phyloP scores from a whole-genome alignment of 2,329 filamentous ascomycete genomes.

The Alternaria burnsii region DNA sequence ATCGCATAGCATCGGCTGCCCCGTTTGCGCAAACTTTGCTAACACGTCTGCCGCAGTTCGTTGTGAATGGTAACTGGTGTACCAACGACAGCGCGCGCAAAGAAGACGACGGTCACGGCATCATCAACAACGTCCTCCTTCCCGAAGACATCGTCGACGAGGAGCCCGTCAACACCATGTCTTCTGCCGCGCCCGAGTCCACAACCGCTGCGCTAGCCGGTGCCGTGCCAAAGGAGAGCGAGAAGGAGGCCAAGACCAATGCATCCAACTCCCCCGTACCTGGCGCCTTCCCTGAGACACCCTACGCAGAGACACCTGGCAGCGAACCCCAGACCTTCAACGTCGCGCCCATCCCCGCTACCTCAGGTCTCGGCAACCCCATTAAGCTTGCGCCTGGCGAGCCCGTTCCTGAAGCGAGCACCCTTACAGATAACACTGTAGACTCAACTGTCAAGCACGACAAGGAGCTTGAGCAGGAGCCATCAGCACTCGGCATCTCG shows the following conservation, averaged over 20 bases:
- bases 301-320: slow-evolving; percentile 65
- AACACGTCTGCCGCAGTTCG: slow-evolving; percentile 70
- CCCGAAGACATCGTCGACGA: slow-evolving; percentile 71
- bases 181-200: slow-evolving; percentile 73
- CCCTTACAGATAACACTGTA: slow-evolving; percentile 74
- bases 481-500: slow-evolving; percentile 62
- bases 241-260: slow-evolving; percentile 32
- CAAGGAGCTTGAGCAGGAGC: slow-evolving; percentile 42
- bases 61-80: slow-evolving; percentile 91
- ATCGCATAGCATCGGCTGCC: slow-evolving; percentile 8
- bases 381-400: slow-evolving; percentile 81
- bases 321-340: slow-evolving; percentile 57
- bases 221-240: slow-evolving; percentile 67
- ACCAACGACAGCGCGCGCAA: slow-evolving; percentile 81
- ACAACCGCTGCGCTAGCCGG: slow-evolving; percentile 76
- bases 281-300: slow-evolving; percentile 77
- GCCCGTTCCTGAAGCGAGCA: slow-evolving; percentile 73
- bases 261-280: slow-evolving; percentile 58
- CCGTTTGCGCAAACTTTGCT: slow-evolving; percentile 25
- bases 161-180: slow-evolving; percentile 64
- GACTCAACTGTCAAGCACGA: slow-evolving; percentile 61
- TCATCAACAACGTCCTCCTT: slow-evolving; percentile 90
- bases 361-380: slow-evolving; percentile 74
- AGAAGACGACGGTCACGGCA: slow-evolving; percentile 83
- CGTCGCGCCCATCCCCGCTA: slow-evolving; percentile 68